Percentiles rank a stretch among this genome's conserved stretches.
Evolutionary conservation across 306 rosid species (phyloP).

Genomic region (Trifolium pratense): DNA sequence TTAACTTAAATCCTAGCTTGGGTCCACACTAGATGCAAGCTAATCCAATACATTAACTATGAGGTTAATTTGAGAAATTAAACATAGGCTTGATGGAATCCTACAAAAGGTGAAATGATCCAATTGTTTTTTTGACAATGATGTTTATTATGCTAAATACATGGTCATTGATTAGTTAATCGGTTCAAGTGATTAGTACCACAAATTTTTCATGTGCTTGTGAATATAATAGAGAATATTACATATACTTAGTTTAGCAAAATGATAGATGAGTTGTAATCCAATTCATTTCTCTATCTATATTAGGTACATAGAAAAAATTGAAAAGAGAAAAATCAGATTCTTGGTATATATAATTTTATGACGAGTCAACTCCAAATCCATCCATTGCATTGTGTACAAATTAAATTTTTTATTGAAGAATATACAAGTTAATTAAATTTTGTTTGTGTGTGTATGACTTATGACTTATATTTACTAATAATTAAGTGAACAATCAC

Average conservation of each 20-base stretch:
- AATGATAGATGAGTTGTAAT: constrained; percentile 24
- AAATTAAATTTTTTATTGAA: background rate
- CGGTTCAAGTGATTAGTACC: constrained; percentile 31
- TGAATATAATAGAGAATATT: constrained; percentile 34
- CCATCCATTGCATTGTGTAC: background rate
- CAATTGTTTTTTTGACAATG: constrained; percentile 10
- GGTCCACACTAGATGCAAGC: constrained; percentile 42
- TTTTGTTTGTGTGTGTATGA: background rate
- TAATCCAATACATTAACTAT: constrained; percentile 33
- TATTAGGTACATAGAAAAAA: constrained; percentile 7
- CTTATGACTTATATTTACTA: too few relatives aligned
- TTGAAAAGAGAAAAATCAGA: constrained; percentile 2
- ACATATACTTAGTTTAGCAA: background rate
- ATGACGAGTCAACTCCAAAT: too few relatives aligned
- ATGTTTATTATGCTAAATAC: constrained; percentile 21
- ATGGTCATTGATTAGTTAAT: constrained; percentile 32
- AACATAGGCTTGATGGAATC: constrained; percentile 50
- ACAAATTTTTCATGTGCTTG: constrained; percentile 28
- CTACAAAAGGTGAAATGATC: constrained; percentile 9
- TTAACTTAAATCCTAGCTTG: constrained; percentile 34
- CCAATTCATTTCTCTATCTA: constrained; percentile 20
- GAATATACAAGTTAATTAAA: background rate
- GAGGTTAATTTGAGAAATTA: too few relatives aligned
- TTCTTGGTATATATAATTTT: too few relatives aligned
- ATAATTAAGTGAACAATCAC: too few relatives aligned